Evolutionary conservation across 768 basidiomycete species (phyloP), one percentile per base, ranked within the genome.

Genomic region (Mycena vitilis): DNA sequence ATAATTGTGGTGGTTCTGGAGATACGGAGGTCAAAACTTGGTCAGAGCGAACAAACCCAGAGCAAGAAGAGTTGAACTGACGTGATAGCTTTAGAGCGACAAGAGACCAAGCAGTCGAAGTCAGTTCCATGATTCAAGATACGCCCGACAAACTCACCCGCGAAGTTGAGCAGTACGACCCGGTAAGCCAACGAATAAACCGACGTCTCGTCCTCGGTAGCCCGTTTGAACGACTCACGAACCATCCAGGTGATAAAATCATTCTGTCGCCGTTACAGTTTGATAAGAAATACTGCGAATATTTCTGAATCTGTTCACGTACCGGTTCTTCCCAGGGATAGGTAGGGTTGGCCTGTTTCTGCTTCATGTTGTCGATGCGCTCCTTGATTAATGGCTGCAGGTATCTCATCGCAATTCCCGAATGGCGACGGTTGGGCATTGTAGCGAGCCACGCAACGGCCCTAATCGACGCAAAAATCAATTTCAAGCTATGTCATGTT

Each of bases 241-340:
- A 69, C 63, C 71, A 71, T 71, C 71, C 71, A 71, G 23, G 71
- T 71, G 45, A 71, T 61, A 48, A 68, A 71, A 37, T 71, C 71
- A 23, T 71, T 69, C 69, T 70, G 55, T 40, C 11, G 40, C 5
- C 15, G 15, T n/a, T n/a, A n/a, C 30, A 2, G 30, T 5, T 30
- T 30, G 30, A 30, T 30, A 30, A 30, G 30, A 30, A 30, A 30
- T 30, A 30, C 30, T 30, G 30, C 30, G 30, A 30, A 30, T 30
- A n/a, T 7, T 55, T 2, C 36, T 36, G 20, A 10, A 55, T n/a
- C n/a, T n/a, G n/a, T n/a, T n/a, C n/a, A 42, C 62, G 2, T 60
- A 71, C 69, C 0, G 71, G 71, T 42, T 68, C 66, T 16, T 71
- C 67, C 57, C 58, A 71, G 11, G 61, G 25, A 48, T 68, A 69